Evolutionary conservation across 1,284 basidiomycete genomes (phyloP).

Genomic region (Coriolopsis trogii): DNA sequence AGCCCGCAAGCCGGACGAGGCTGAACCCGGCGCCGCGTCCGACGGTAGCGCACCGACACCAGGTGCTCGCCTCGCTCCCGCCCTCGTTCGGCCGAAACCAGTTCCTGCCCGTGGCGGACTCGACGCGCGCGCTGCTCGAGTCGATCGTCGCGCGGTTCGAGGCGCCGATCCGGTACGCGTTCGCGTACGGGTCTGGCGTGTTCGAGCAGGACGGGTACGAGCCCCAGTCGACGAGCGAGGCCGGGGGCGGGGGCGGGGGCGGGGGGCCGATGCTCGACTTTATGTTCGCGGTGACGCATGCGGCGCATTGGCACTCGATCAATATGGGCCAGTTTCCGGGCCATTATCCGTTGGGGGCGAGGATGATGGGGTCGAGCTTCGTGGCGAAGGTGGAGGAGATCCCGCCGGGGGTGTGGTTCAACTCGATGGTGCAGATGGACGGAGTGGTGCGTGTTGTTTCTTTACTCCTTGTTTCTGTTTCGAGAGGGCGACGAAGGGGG

Average conservation of each 20-base stretch:
- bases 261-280: slow-evolving; percentile 95
- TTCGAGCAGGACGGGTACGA: slow-evolving; percentile 84
- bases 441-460: slow-evolving; percentile 68
- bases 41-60: slow-evolving; percentile 42
- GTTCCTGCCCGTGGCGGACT: slow-evolving; percentile 73
- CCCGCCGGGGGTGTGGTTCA: slow-evolving; percentile 95
- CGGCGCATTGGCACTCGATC: slow-evolving; percentile 91
- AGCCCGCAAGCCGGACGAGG: slow-evolving; percentile 38
- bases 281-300: slow-evolving; percentile 91
- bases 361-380: slow-evolving; percentile 79
- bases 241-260: too few species aligned
- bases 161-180: slow-evolving; percentile 89
- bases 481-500: too few species aligned
- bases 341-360: slow-evolving; percentile 89
- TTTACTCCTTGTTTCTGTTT: too few species aligned
- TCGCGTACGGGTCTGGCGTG: slow-evolving; percentile 94
- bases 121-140: slow-evolving; percentile 78
- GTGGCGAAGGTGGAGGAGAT: slow-evolving; percentile 79
- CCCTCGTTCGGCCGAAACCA: slow-evolving; percentile 82
- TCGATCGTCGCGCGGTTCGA: slow-evolving; percentile 76
- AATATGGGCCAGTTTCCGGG: slow-evolving; percentile 90
- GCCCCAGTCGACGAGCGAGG: slow-evolving; percentile 29
- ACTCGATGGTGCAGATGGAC: slow-evolving; percentile 83
- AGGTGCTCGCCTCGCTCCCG: slow-evolving; percentile 58
- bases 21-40: slow-evolving; percentile 58